Evolutionary conservation across 148 eudicot genomes (phyloP), one percentile per base, ranked within the genome.

Genomic region (Rhododendron vialii): DNA sequence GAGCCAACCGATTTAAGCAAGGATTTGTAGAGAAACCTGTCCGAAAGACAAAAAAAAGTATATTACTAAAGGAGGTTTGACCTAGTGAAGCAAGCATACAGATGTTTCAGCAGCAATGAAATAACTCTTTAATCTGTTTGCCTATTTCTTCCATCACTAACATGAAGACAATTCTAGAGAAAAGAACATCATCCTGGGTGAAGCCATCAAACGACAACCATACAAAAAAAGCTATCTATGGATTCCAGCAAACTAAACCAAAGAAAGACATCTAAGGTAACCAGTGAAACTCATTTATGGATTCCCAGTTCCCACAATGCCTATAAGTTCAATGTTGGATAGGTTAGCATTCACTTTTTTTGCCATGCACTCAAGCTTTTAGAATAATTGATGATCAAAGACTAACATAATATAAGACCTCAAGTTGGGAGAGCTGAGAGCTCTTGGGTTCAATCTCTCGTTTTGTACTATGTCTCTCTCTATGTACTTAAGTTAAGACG

Each of bases 1-100:
- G 93, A 87, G 38, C 85, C 63, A 28, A 69, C 80, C 3, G 93
- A 41, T 71, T 8, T 71, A 71, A 71, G 20, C 76, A 71, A 71
- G 41, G 76, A 30, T 71, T 71, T 71, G 22, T 71, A 71, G 8
- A 71, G 76, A 71, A 71, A 71, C 76, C 76, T 71, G 41, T 71
- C 20, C 76, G 3, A 14, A 30, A 1, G 18, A 71, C 22, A 33
- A 84, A 57, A n/a, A n/a, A 67, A 10, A 1, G 33, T 26, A 67
- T n/a, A 26, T 26, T 3, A 26, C 14, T n/a, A 0, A 26, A 67
- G 15, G 74, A 26, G 35, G 28, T 80, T 9, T 43, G 11, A 35
- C 71, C 45, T 10, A 13, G 38, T 71, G 18, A 28, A 30, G 38
- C 5, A 11, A 71, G 18, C 76, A 71, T 71, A 71, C 35, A 71